Evolutionary conservation across 495 filamentous ascomycete genomes (phyloP), one percentile per base, ranked within the genome.

Genomic region (Penicillium ochrochloron): DNA sequence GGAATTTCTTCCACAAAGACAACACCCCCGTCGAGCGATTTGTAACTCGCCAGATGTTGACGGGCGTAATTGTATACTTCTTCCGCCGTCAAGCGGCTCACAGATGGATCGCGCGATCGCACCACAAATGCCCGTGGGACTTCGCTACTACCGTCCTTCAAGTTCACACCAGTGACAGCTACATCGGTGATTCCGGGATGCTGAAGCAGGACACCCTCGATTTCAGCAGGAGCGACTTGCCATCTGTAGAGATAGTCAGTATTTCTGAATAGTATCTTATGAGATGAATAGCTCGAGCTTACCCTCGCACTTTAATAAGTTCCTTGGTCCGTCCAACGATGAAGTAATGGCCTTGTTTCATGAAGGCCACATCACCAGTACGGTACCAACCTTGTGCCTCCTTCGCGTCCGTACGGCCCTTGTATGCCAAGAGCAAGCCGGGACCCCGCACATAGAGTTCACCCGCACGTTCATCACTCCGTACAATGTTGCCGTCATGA

Each of bases 221-320:
- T 76, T 78, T 97, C 93, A 0, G 93, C 92, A 0, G 93, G 93
- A 2, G 92, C 90, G 5, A 97, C 92, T 77, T 97, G 94, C 68
- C 78, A 81, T 61, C 78, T 81, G 42, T 15, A 42, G 21, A 48
- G 3, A 14, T 27, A 51, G 54, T 66, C 39, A 61, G 61, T 34
- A 27, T 34, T 39, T 41, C 12, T 15, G 19, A n/a, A 4, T 1
- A 10, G 34, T 23, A 8, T 7, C 3, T 4, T n/a, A 61, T 17
- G 21, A 57, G 34, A 35, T 55, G 46, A 48, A 41, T 48, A 14
- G 6, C 9, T 37, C 29, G 44, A 48, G 72, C 75, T 56, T 71
- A 82, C 78, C 78, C 78, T 71, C 79, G 65, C 59, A 83, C 90
- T 82, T 94, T 94, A 76, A 94, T 93, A 51, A 93, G 78, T 54